These are phyloP conservation scores for Solanum hybrid DNA, from an alignment of 305 asterid genomes.

Conservation along the genomic window DNA sequence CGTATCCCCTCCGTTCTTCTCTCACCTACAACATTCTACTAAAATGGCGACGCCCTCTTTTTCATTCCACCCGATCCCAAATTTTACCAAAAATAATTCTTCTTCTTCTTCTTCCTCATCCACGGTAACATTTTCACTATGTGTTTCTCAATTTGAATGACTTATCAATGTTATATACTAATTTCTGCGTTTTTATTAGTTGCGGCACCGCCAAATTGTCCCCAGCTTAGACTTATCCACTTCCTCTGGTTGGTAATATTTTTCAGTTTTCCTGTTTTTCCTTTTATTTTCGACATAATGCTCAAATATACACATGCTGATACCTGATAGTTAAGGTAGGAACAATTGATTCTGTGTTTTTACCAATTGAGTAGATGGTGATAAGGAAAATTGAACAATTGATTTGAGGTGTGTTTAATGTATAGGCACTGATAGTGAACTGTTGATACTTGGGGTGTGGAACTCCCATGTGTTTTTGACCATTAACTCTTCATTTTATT, in stretches of 20 bases:
- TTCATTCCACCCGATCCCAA: constrained; percentile 21
- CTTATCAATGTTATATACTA: background rate
- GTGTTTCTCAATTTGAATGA: background rate
- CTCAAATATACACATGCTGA: background rate
- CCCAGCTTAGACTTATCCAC: background rate
- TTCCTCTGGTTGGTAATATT: constrained; percentile 1
- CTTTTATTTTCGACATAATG: background rate
- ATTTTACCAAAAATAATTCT: background rate
- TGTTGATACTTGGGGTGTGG: background rate
- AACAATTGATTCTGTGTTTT: background rate
- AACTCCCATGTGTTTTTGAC: background rate
- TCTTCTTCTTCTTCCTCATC: background rate
- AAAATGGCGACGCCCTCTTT: constrained; percentile 33
- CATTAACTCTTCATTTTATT: background rate
- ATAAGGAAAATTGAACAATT: background rate
- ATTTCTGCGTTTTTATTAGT: background rate
- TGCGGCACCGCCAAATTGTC: background rate
- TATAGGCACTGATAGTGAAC: background rate
- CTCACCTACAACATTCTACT: constrained; percentile 2
- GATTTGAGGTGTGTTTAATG: background rate
- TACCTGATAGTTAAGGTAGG: background rate
- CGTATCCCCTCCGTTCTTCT: background rate
- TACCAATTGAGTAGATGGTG: background rate
- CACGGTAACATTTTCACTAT: background rate
- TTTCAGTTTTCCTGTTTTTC: background rate